Conservation (phyloP, 2,329 filamentous ascomycete species). For the Diaporthe sp. region DNA sequence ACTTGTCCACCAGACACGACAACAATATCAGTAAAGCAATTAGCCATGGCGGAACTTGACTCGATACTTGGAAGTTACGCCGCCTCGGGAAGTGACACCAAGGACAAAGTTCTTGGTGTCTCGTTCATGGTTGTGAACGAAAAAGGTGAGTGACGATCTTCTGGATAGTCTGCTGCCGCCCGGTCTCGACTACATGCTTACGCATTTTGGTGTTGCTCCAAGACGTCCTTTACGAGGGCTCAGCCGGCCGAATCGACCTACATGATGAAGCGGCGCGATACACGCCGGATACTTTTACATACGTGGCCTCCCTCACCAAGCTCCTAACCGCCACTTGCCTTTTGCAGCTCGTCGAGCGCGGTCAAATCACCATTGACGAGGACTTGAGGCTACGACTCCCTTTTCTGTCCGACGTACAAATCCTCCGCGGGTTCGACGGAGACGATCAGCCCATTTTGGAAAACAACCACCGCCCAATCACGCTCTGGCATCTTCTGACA, state of each 20-base stretch:
- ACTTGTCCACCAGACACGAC: neutral
- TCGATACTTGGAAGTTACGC: slow-evolving; percentile 46
- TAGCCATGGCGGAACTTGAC: slow-evolving; percentile 44
- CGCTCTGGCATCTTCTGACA: slow-evolving; percentile 61
- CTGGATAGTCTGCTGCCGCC: too few relatives aligned
- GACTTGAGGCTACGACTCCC: slow-evolving; percentile 57
- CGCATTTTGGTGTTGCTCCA: neutral
- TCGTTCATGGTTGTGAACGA: slow-evolving; percentile 48
- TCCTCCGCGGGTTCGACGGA: slow-evolving; percentile 59
- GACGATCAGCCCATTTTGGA: slow-evolving; percentile 51
- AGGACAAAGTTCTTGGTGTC: slow-evolving; percentile 49
- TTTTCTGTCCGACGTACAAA: slow-evolving; percentile 57
- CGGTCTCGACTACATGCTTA: neutral
- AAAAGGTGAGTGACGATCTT: slow-evolving; percentile 42
- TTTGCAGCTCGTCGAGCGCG: slow-evolving; percentile 57
- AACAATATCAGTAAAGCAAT: neutral
- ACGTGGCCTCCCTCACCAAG: slow-evolving; percentile 57
- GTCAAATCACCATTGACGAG: slow-evolving; percentile 53
- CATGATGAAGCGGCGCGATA: slow-evolving; percentile 50
- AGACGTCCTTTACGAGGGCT: slow-evolving; percentile 54
- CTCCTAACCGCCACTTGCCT: slow-evolving; percentile 55
- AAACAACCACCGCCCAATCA: slow-evolving; percentile 53
- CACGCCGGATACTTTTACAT: slow-evolving; percentile 50
- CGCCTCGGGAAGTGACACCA: slow-evolving; percentile 46
- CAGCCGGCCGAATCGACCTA: slow-evolving; percentile 54